Percentiles rank a stretch among this genome's conserved stretches.
Evolutionary conservation across 805 yeast genomes (phyloP).

Genomic region (Kuraishia floccosa): DNA sequence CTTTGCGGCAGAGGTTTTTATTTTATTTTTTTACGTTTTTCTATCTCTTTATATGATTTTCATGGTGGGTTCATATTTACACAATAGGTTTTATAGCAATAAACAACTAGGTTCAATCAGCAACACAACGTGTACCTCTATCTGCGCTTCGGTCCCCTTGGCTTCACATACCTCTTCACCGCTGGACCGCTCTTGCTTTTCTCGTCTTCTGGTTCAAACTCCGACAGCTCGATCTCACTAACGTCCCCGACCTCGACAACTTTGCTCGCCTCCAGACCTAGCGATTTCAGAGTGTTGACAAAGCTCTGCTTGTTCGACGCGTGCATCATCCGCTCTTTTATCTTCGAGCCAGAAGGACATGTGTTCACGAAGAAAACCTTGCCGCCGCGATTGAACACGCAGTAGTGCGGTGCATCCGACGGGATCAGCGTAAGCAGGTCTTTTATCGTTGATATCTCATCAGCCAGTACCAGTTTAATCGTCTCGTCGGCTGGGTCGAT

Average conservation of each 20-base stretch:
- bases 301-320: slow-evolving; percentile 71
- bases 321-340: slow-evolving; percentile 85
- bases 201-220: slow-evolving; percentile 17
- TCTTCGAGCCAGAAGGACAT: slow-evolving; percentile 85
- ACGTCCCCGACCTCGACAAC: slow-evolving; percentile 65
- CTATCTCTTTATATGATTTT: too few relatives aligned
- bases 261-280: slow-evolving; percentile 27
- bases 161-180: slow-evolving; percentile 35
- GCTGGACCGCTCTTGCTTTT: slow-evolving; percentile 5
- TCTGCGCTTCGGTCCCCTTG: slow-evolving; percentile 62
- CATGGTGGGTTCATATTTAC: too few relatives aligned
- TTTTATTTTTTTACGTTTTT: too few relatives aligned
- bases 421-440: slow-evolving; percentile 23
- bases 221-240: slow-evolving; percentile 49
- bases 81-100: too few relatives aligned
- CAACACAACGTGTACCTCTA: too few relatives aligned
- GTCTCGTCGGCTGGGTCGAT: slow-evolving; percentile 32
- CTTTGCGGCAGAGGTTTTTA: too few relatives aligned
- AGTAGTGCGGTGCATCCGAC: slow-evolving; percentile 42
- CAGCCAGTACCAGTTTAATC: slow-evolving; percentile 21
- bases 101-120: too few relatives aligned
- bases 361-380: slow-evolving; percentile 58
- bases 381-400: slow-evolving; percentile 31
- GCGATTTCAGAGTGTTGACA: slow-evolving; percentile 33
- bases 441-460: slow-evolving; percentile 6